These are phyloP conservation scores for Fusarium udum DNA, from an alignment of 2,329 filamentous ascomycete species.

Conservation along the genomic window DNA sequence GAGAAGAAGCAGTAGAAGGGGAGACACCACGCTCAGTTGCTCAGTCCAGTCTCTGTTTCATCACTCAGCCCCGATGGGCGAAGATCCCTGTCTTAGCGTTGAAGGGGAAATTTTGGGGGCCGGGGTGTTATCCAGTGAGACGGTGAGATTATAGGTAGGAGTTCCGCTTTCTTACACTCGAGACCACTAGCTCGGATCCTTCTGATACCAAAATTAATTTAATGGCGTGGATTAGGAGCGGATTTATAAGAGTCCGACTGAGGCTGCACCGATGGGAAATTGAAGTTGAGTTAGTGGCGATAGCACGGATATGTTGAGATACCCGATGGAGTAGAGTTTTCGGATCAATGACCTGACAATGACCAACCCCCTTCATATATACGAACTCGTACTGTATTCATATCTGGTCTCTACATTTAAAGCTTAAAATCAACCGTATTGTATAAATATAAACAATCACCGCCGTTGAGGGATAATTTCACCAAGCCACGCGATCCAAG, in stretches of 20 bases:
- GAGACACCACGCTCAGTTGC: not conserved
- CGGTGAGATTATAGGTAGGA: not conserved
- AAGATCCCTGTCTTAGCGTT: constrained; percentile 24
- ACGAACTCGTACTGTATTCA: too few relatives aligned
- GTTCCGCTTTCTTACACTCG: constrained; percentile 10
- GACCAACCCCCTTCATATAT: not conserved
- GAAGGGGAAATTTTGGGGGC: constrained; percentile 10
- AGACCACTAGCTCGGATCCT: constrained; percentile 13
- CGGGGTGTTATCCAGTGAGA: constrained; percentile 17
- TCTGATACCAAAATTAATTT: constrained; percentile 9
- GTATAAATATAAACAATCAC: not conserved
- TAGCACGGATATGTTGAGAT: not conserved
- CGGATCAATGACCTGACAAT: not conserved
- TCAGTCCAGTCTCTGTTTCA: constrained; percentile 11
- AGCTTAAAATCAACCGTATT: not conserved
- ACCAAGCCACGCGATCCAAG: not conserved
- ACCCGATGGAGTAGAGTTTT: too few relatives aligned
- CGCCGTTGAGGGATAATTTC: not conserved
- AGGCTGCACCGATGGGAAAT: not conserved
- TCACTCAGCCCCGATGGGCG: constrained; percentile 20
- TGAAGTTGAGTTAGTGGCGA: not conserved
- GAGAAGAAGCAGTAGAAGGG: not conserved
- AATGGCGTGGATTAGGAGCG: not conserved
- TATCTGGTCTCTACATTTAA: not conserved
- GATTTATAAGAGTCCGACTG: not conserved